Base-by-base conservation (phyloP, 257 asterid genomes). In the Catharanthus roseus region DNA sequence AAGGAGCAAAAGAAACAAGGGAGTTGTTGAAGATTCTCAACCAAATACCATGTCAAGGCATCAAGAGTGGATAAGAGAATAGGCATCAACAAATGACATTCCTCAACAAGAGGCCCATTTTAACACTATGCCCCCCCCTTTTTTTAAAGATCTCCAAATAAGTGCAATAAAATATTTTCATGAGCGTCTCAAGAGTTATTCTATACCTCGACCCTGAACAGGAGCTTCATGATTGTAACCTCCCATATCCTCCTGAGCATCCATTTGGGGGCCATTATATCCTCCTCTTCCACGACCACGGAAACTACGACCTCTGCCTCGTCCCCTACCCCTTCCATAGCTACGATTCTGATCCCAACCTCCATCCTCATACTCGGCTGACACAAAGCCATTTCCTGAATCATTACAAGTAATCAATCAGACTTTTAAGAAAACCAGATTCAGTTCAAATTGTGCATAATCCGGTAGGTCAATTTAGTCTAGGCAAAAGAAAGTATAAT, bases 201-300 rank as follows among this genome's bases (percentile, higher is more conserved):
- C 34, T 19, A 34, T 72, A 80, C 87, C 84, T 66, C 84, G 77
- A 51, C 86, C 79, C 72, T 68, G 83, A 61, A 65, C 50, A 31
- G 91, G 86, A 70, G 92, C 88, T 70, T 88, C 97, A 76, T 86
- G 89, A 77, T 82, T 75, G 82, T 86, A 92, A 79, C 86, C 89
- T 63, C 86, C 86, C 67, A 69, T 81, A 78, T 86, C 95, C 63
- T 87, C 81, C 72, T 73, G 84, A 72, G 51, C 55, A 75, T 83
- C 89, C 64, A 81, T 76, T 78, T 72, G 97, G 23, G 85, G 82
- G 29, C 90, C 88, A 75, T 82, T 73, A 77, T 86, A 92, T 23
- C 89, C 97, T 74, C 96, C 95, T 72, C 98, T 82, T 38, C 96
- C 93, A 80, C 95, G 90, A 70, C 96, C 91, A 74, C 90, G 96